phyloP scores from a whole-genome alignment of 768 basidiomycete species.

The Hysterangium stoloniferum region DNA sequence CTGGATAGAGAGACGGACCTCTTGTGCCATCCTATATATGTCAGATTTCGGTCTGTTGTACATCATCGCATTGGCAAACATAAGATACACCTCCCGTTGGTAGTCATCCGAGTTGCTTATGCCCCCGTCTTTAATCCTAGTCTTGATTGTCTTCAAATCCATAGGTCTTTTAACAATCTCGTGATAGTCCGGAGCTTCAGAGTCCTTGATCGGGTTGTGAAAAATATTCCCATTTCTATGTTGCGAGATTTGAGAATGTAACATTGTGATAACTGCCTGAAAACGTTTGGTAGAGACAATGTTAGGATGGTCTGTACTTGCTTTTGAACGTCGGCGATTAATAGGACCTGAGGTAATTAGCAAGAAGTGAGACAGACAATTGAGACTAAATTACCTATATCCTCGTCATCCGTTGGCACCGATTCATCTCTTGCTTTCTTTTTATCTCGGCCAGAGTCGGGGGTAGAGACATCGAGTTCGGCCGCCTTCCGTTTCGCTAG shows the following conservation, averaged over 20 bases:
- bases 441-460: slow-evolving; percentile 38
- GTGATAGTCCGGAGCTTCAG: slow-evolving; percentile 86
- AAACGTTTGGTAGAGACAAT: slow-evolving; percentile 46
- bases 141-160: slow-evolving; percentile 90
- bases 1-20: slow-evolving; percentile 43
- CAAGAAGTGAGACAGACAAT: not conserved
- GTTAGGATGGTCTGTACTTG: slow-evolving; percentile 9
- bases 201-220: slow-evolving; percentile 79
- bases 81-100: slow-evolving; percentile 82
- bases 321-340: slow-evolving; percentile 7
- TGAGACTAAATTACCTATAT: slow-evolving; percentile 25
- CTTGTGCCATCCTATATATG: slow-evolving; percentile 85
- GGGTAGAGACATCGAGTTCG: slow-evolving; percentile 36
- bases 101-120: slow-evolving; percentile 81
- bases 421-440: slow-evolving; percentile 63
- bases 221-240: slow-evolving; percentile 88
- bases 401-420: slow-evolving; percentile 59
- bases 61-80: slow-evolving; percentile 98
- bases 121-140: slow-evolving; percentile 72
- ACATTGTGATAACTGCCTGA: slow-evolving; percentile 72
- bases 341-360: not conserved
- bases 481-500: slow-evolving; percentile 55
- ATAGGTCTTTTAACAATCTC: slow-evolving; percentile 92
- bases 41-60: slow-evolving; percentile 85
- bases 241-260: slow-evolving; percentile 75